Conservation (phyloP, 345 rosid genomes). For the Lumnitzera racemosa region DNA sequence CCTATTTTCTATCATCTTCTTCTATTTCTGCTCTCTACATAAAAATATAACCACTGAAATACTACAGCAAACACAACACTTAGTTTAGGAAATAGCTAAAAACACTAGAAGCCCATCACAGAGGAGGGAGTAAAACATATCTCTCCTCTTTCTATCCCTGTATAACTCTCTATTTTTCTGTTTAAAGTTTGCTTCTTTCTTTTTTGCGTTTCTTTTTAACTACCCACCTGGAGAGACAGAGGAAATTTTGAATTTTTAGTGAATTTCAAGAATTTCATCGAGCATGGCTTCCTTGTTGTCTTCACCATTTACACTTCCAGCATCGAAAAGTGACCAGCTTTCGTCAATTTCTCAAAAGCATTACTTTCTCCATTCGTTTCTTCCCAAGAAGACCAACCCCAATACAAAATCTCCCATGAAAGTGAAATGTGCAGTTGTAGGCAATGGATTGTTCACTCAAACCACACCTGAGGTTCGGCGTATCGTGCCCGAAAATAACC, state of each 20-base stretch:
- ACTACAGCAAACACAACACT: too few relatives aligned
- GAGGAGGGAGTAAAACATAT: too few relatives aligned
- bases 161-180: too few relatives aligned
- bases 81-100: too few relatives aligned
- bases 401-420: slow-evolving; percentile 35
- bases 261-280: background rate
- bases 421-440: slow-evolving; percentile 56
- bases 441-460: slow-evolving; percentile 96
- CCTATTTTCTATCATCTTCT: background rate
- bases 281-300: slow-evolving; percentile 72
- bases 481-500: slow-evolving; percentile 60
- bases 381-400: slow-evolving; percentile 35
- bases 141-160: too few relatives aligned
- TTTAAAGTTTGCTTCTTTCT: background rate
- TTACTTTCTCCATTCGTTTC: slow-evolving; percentile 63
- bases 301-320: slow-evolving; percentile 57
- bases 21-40: background rate
- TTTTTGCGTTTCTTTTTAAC: slow-evolving; percentile 3
- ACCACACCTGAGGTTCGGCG: slow-evolving; percentile 88
- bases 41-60: background rate
- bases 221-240: slow-evolving; percentile 16
- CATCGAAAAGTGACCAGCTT: slow-evolving; percentile 61
- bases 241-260: slow-evolving; percentile 10
- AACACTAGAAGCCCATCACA: too few relatives aligned
- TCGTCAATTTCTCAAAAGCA: slow-evolving; percentile 68